Percentiles rank a stretch among this genome's conserved stretches.
Evolutionary conservation across 1,284 basidiomycete genomes (phyloP).

Genomic region (Papiliotrema laurentii): DNA sequence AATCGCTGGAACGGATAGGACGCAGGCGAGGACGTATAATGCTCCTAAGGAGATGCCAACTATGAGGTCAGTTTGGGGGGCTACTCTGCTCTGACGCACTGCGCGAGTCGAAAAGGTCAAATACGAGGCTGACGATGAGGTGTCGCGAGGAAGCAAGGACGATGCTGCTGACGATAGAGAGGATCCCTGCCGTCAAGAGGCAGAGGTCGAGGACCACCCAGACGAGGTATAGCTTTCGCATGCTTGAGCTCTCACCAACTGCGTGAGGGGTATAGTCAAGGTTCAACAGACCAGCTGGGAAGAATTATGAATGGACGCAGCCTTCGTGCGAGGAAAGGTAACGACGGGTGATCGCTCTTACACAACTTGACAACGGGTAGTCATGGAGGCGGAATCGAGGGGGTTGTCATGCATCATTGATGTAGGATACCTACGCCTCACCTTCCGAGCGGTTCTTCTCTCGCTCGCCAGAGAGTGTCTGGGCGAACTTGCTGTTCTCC

Average conservation of each 20-base stretch:
- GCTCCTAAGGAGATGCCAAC: slow-evolving; percentile 68
- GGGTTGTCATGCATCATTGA: no score
- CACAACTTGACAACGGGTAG: no score
- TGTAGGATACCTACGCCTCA: no score
- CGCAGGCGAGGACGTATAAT: slow-evolving; percentile 61
- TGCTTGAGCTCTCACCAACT: no score
- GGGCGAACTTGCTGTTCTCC: slow-evolving; percentile 45
- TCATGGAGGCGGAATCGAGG: no score
- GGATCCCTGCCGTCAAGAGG: slow-evolving; percentile 62
- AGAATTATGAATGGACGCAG: no score
- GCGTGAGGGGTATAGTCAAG: no score
- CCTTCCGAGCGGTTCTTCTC: no score
- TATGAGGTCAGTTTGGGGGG: slow-evolving; percentile 30
- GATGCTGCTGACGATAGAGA: slow-evolving; percentile 63
- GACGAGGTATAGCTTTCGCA: slow-evolving; percentile 57
- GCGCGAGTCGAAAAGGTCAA: slow-evolving; percentile 57
- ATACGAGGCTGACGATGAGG: slow-evolving; percentile 61
- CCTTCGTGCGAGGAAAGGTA: no score
- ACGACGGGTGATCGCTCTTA: no score
- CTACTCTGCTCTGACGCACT: slow-evolving; percentile 50
- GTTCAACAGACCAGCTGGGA: no score
- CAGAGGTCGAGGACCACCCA: slow-evolving; percentile 67
- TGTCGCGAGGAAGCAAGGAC: slow-evolving; percentile 63
- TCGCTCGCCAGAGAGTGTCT: slow-evolving; percentile 29
- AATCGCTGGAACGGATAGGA: slow-evolving; percentile 64